Conservation (phyloP, 2,329 filamentous ascomycete genomes). For the Alternaria dauci region DNA sequence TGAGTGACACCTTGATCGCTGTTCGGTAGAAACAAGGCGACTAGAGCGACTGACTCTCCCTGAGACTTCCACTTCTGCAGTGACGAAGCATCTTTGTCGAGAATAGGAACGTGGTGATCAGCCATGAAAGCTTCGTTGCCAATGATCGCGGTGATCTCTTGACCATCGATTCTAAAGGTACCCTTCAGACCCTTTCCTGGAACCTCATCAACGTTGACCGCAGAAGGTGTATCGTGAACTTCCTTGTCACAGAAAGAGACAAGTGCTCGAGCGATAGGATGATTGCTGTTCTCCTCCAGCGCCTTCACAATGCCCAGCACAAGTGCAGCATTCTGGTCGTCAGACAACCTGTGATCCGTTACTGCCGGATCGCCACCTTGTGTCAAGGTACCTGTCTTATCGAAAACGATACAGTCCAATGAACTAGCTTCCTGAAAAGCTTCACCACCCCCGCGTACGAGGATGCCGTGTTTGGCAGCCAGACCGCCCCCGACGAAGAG, state of each 20-base stretch:
- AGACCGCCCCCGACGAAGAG: constrained; percentile 83
- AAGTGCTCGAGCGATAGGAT: constrained; percentile 77
- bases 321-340: constrained; percentile 42
- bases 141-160: constrained; percentile 61
- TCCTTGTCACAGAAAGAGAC: constrained; percentile 65
- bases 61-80: constrained; percentile 53
- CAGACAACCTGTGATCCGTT: constrained; percentile 60
- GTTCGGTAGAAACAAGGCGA: constrained; percentile 36
- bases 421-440: constrained; percentile 85
- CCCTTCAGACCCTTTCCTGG: constrained; percentile 76
- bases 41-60: constrained; percentile 54
- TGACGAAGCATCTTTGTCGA: constrained; percentile 21
- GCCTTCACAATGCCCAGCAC: constrained; percentile 65
- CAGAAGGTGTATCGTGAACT: constrained; percentile 22
- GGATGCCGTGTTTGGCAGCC: constrained; percentile 79
- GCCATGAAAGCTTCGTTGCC: constrained; percentile 77
- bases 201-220: constrained; percentile 66
- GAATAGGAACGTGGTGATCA: constrained; percentile 47
- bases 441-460: constrained; percentile 84
- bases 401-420: constrained; percentile 81
- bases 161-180: constrained; percentile 52
- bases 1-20: neutral
- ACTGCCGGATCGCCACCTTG: constrained; percentile 75
- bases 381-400: constrained; percentile 88
- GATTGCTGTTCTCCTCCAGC: constrained; percentile 75